Conservation (phyloP, 2,329 filamentous ascomycete genomes). For the Falciphora oryzae region DNA sequence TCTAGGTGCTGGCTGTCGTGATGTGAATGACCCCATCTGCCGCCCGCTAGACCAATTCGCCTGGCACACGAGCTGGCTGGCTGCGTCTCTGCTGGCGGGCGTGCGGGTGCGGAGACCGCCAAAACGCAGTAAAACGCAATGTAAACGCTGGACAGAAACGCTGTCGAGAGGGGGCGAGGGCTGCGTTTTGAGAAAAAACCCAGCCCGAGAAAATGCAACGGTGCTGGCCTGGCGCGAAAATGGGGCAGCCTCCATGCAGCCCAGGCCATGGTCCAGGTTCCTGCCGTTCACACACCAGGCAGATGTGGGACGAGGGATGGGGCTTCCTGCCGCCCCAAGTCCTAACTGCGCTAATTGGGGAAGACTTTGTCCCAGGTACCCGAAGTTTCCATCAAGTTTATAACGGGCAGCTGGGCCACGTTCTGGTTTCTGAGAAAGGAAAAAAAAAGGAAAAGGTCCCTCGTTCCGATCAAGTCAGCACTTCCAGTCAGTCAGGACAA, state of each 20-base stretch:
- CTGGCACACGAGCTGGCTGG: neutral
- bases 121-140: constrained; percentile 1
- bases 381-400: neutral
- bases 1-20: neutral
- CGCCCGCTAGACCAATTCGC: neutral
- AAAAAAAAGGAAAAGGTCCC: neutral
- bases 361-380: neutral
- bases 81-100: neutral
- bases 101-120: neutral
- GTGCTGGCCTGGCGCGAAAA: neutral
- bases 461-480: neutral
- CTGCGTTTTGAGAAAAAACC: neutral
- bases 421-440: constrained; percentile 1
- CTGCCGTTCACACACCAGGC: neutral
- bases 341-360: neutral
- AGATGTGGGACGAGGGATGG: neutral
- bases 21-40: neutral
- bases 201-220: neutral
- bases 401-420: neutral
- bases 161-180: neutral
- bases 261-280: neutral
- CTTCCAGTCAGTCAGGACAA: neutral
- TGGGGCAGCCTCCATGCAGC: neutral
- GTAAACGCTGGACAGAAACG: neutral
- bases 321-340: neutral